Evolutionary conservation across 2,329 filamentous ascomycete genomes (phyloP), one percentile per base, ranked within the genome.

Genomic region (Colletotrichum spaethianum): DNA sequence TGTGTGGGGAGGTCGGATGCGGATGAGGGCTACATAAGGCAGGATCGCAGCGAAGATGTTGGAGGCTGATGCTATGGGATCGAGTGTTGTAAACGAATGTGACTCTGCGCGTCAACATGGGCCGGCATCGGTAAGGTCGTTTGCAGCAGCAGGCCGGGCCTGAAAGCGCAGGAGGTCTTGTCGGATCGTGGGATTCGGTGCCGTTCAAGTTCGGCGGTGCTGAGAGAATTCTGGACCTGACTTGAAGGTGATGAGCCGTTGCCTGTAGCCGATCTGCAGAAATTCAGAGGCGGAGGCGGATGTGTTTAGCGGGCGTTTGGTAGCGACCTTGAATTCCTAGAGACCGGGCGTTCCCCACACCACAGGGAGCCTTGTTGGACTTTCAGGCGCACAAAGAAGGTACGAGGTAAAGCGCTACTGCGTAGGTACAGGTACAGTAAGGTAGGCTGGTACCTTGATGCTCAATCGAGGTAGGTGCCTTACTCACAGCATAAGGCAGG

Each of bases 11-110:
- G 78, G 75, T 59, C 36, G 48, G 79, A 73, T 62, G 55, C 56
- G 31, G 66, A 74, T 75, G 78, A 79, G 78, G 77, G 82, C 84
- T 85, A 86, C 86, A 87, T 88, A 83, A 86, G 85, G 55, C 67
- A 66, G 46, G 63, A 55, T 59, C 78, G 75, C 77, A 78, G 74
- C 74, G 75, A 44, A 68, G 74, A 75, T 59, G 74, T 44, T 20
- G 70, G 75, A 78, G 52, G 53, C 48, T 78, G 79, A 77, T 85
- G 83, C 85, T 83, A 83, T 78, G 82, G 80, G 79, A 82, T 83
- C 66, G 79, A 79, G 74, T 80, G 80, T 75, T 79, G 81, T 77
- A 78, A 76, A 72, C 80, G 78, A 74, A 78, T 76, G 76, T 79
- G 76, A 74, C 79, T 78, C 77, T 76, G 77, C 75, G 76, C 78